These are phyloP conservation scores for Chrysanthemum makinoi DNA, from an alignment of 129 eudicot species.

Conservation along the genomic window DNA sequence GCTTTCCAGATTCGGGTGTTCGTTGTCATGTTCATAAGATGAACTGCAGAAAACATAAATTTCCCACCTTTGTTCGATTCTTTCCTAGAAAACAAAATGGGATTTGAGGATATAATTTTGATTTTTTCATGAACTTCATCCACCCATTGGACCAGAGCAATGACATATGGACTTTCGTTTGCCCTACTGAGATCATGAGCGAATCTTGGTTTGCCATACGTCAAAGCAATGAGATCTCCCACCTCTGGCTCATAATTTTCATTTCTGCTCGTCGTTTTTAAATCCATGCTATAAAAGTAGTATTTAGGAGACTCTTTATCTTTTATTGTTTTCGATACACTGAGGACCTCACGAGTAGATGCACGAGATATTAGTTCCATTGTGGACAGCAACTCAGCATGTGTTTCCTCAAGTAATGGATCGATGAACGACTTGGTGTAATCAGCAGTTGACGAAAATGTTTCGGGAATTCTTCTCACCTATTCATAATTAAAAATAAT, in stretches of 20 bases:
- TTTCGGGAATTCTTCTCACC: conserved; percentile 43
- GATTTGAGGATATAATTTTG: conserved; percentile 40
- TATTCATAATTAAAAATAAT: conserved; percentile 5
- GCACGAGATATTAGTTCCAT: conserved; percentile 31
- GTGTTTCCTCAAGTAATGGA: conserved; percentile 65
- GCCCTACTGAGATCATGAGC: conserved; percentile 40
- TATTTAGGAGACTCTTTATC: conserved; percentile 22
- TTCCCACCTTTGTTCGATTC: neutral
- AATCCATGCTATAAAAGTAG: conserved; percentile 19
- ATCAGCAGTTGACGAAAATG: conserved; percentile 32
- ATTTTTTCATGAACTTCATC: neutral
- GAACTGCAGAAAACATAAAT: conserved; percentile 30
- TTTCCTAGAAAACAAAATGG: conserved; percentile 11
- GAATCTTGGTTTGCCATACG: conserved; percentile 42
- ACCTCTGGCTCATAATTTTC: conserved; percentile 46
- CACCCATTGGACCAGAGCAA: conserved; percentile 43
- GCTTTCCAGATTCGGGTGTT: conserved; percentile 72
- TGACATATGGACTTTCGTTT: conserved; percentile 19
- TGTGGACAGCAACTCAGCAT: conserved; percentile 42
- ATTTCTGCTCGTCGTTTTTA: conserved; percentile 8
- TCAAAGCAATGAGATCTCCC: conserved; percentile 61
- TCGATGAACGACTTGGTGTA: conserved; percentile 40
- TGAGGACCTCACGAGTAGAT: conserved; percentile 33
- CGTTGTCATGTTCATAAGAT: conserved; percentile 53
- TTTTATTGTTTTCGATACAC: neutral